Evolutionary conservation across 2,329 filamentous ascomycete genomes (phyloP).

Genomic region (Talaromyces funiculosus): DNA sequence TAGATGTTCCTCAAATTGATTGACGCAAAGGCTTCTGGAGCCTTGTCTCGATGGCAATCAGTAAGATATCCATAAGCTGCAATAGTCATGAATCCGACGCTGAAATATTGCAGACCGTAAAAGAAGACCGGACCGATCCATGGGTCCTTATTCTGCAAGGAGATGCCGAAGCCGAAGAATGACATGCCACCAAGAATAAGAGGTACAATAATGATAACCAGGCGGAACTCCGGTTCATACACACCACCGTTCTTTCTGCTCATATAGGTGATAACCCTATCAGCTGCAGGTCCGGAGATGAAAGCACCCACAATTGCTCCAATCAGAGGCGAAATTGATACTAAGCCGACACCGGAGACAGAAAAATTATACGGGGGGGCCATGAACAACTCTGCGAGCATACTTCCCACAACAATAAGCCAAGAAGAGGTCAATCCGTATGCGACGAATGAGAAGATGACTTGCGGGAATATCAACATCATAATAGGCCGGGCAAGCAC

Average conservation of each 20-base stretch:
- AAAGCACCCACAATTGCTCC: not conserved
- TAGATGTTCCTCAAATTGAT: slow-evolving; percentile 27
- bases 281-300: not conserved
- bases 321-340: not conserved
- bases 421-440: not conserved
- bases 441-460: not conserved
- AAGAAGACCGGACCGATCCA: slow-evolving; percentile 13
- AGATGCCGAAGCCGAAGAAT: slow-evolving; percentile 20
- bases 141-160: slow-evolving; percentile 11
- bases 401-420: slow-evolving; percentile 1
- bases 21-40: slow-evolving; percentile 26
- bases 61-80: slow-evolving; percentile 30
- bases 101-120: slow-evolving; percentile 13
- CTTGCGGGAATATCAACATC: slow-evolving; percentile 22
- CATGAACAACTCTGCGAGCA: not conserved
- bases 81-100: slow-evolving; percentile 12
- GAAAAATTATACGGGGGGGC: slow-evolving; percentile 5
- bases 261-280: not conserved
- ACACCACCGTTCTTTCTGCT: slow-evolving; percentile 1
- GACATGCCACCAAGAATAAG: slow-evolving; percentile 19
- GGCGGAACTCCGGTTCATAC: slow-evolving; percentile 2
- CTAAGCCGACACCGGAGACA: not conserved
- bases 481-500: slow-evolving; percentile 27
- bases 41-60: slow-evolving; percentile 31
- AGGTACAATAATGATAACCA: slow-evolving; percentile 19